Base-by-base conservation (phyloP, 768 basidiomycete genomes). In the Clitopilus hobsonii region DNA sequence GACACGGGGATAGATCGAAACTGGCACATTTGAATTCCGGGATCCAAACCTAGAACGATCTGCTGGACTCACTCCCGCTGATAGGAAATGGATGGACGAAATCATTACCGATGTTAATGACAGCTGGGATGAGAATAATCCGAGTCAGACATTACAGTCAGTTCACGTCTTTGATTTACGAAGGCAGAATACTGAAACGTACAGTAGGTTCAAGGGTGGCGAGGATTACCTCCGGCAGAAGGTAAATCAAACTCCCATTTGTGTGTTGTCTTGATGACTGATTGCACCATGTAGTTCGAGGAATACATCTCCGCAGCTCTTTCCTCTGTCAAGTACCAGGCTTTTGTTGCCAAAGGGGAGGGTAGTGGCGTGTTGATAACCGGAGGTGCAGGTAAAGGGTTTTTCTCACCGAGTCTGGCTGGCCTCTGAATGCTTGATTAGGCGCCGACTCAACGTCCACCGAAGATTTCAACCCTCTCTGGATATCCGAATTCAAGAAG, bases 71-170 rank as follows among this genome's bases (percentile, higher is more conserved):
- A 98, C 96, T 1, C 77, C 97, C 0, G 93, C 95, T 0, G 97
- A 98, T 68, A 76, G 96, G 56, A 95, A 91, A 68, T 99, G 97
- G 97, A 92, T 98, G 82, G 95, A 98, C 64, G 94, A 96, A 61
- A 85, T 96, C 54, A 81, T 95, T 36, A 83, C 78, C 52, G 91
- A 93, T 58, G 92, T 96, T 10, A 91, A 91, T 57, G 85, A 89
- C 51, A 80, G 80, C 6, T 95, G 88, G 88, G 80, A 83, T 54
- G 82, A 85, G 3, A 73, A 73, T 8, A 87, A 89, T 59, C 80
- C 86, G 0, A 72, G 71, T 4, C 75, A 76, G 53, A 77, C 78
- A 25, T 82, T 94, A 78, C 84, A 85, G 85, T 91, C 61, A 49
- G 86, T 78, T 36, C 48, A 10, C 25, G 23, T 24, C 18, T 22